Base-by-base conservation (phyloP, 768 basidiomycete species). In the Boletus rubescentipes region DNA sequence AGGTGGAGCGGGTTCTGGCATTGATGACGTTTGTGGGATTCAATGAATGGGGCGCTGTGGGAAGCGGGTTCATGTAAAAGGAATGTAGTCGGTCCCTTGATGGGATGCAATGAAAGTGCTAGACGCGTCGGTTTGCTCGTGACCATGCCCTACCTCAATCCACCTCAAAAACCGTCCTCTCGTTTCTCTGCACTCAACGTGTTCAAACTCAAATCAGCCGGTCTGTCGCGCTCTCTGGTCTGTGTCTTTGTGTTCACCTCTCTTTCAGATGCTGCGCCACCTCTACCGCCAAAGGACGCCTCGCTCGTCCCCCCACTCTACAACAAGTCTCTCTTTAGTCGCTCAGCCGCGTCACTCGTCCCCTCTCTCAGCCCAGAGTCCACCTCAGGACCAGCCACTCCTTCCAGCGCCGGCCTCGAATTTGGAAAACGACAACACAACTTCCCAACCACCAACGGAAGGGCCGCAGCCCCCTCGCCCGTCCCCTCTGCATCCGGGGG, bases 251-350 rank as follows among this genome's bases (percentile, higher is more conserved):
- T n/a, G n/a, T n/a, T n/a, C n/a, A n/a, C n/a, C n/a, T n/a, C 23
- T 9, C 20, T 26, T 3, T 6, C 47, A 66, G 63, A 62, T n/a
- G 7, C 54, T 15, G 53, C 54, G 43, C 71, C 74, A 32, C 82
- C 80, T 8, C 80, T 74, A 2, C 87, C 87, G 0, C 86, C 86
- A 37, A 88, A 89, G 69, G 87, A 89, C 59, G 12, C 15, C 1
- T 18, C 53, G 69, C 46, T 30, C 23, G 57, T 39, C 30, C 49
- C 46, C 49, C 60, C 59, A 0, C 40, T 57, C 5, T 67, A 68
- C 61, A 72, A 62, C 60, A 72, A 58, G 47, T 69, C 74, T 11
- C 55, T 76, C 60, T 71, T 72, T 61, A 74, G 60, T 23, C 74
- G 75, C 40, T 81, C 81, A 2, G 68, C 81, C 48, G 62, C 73